These are phyloP conservation scores for Umbelopsis sp. DNA, from an alignment of 192 early-diverging fungal genomes.

Conservation along the genomic window DNA sequence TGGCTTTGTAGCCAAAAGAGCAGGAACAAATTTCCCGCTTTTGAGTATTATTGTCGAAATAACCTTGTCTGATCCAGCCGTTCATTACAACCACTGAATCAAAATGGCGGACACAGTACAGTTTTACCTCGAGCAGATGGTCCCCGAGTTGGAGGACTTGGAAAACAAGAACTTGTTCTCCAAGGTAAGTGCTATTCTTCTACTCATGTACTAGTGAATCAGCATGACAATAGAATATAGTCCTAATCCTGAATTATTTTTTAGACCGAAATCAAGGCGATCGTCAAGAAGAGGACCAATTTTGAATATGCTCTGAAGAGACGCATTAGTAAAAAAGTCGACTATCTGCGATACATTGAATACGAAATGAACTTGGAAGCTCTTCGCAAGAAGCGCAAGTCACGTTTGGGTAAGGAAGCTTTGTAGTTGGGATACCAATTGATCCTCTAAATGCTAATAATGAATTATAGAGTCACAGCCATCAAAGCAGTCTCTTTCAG, in stretches of 20 bases:
- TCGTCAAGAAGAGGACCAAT: conserved; percentile 85
- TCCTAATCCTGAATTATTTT: neutral
- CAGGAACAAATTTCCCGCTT: conserved; percentile 16
- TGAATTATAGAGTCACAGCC: neutral
- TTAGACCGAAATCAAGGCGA: conserved; percentile 81
- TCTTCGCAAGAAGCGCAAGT: conserved; percentile 77
- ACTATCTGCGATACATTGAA: conserved; percentile 91
- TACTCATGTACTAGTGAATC: neutral
- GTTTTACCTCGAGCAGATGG: conserved; percentile 91
- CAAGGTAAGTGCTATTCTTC: conserved; percentile 50
- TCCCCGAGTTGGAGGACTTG: conserved; percentile 89
- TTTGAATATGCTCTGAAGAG: conserved; percentile 89
- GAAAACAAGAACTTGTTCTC: conserved; percentile 80
- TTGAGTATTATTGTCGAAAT: conserved; percentile 8
- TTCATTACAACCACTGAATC: conserved; percentile 14
- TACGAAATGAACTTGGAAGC: conserved; percentile 93
- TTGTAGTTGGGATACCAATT: neutral
- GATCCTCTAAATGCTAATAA: neutral
- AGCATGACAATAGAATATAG: neutral
- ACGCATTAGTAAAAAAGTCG: conserved; percentile 68
- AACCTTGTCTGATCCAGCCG: neutral
- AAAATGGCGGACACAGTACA: conserved; percentile 90
- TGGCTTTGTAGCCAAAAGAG: conserved; percentile 12
- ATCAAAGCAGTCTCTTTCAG: conserved; percentile 53
- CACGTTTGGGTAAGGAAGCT: conserved; percentile 51